Evolutionary conservation across 2,329 filamentous ascomycete genomes (phyloP).

Genomic region (Cercospora sp.): DNA sequence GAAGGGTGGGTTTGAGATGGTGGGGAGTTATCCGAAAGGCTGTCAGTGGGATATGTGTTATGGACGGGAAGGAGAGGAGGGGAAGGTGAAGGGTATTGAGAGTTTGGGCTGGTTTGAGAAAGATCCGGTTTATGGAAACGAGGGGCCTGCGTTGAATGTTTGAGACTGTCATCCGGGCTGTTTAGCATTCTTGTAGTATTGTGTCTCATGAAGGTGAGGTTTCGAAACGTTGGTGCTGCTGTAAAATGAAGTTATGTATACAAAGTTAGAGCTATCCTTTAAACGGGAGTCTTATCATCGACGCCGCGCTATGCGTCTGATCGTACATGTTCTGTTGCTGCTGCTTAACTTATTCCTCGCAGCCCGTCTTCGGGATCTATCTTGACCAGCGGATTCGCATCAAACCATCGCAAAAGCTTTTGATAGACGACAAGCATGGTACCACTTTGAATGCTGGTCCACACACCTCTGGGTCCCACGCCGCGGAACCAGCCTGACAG

Average conservation of each 20-base stretch:
- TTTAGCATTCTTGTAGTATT: neutral
- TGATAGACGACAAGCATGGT: constrained; percentile 98
- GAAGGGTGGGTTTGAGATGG: constrained; percentile 61
- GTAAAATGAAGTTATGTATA: constrained; percentile 6
- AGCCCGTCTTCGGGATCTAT: constrained; percentile 29
- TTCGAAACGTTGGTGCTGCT: neutral
- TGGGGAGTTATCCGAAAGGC: constrained; percentile 63
- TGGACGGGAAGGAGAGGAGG: constrained; percentile 58
- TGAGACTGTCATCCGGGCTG: constrained; percentile 23
- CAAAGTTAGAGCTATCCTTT: constrained; percentile 6
- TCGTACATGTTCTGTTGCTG: constrained; percentile 6
- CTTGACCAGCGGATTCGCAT: constrained; percentile 50
- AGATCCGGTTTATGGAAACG: constrained; percentile 61
- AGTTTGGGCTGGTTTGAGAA: constrained; percentile 57
- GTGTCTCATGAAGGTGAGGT: neutral
- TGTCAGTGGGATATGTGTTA: constrained; percentile 72
- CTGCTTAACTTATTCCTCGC: constrained; percentile 22
- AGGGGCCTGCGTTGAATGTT: constrained; percentile 53
- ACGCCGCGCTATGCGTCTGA: constrained; percentile 1
- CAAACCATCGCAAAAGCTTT: constrained; percentile 75
- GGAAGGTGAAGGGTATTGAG: constrained; percentile 52
- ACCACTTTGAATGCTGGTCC: constrained; percentile 96
- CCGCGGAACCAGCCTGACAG: constrained; percentile 89
- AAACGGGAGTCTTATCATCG: neutral
- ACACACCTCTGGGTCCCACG: constrained; percentile 87